Conservation (phyloP, 2,329 filamentous ascomycete genomes). For the Stachybotrys chlorohalonatus region DNA sequence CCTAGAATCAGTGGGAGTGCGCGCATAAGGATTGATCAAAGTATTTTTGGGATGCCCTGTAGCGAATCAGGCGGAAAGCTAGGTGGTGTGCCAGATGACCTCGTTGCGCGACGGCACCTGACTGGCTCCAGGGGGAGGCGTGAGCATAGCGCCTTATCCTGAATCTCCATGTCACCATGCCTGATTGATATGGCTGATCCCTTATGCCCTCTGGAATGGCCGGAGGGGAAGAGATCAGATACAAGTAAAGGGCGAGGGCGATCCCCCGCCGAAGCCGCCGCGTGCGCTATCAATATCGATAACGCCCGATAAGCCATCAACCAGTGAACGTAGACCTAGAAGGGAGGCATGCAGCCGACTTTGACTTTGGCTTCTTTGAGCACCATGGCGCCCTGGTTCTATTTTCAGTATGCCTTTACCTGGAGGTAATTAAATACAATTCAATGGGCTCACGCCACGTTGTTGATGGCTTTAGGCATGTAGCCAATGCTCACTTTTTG, state of each 20-base stretch:
- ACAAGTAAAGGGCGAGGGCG: not conserved
- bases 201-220: not conserved
- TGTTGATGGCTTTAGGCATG: no score
- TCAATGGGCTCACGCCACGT: no score
- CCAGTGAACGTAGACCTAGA: no score
- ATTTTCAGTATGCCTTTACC: no score
- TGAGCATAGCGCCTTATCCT: not conserved
- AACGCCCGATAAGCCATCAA: not conserved
- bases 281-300: not conserved
- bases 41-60: not conserved
- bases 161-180: not conserved
- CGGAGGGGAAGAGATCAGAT: not conserved
- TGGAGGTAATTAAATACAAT: no score
- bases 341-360: no score
- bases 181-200: not conserved
- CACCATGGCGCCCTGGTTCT: no score
- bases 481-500: no score
- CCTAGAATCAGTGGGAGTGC: not conserved
- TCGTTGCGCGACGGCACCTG: conserved; percentile 10
- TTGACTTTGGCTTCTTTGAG: no score
- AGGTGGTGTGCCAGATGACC: conserved; percentile 13
- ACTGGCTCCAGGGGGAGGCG: conserved; percentile 11
- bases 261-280: not conserved
- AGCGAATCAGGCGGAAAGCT: not conserved
- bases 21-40: not conserved